Base-by-base conservation (phyloP, 768 basidiomycete species). In the Myochromella boudieri region DNA sequence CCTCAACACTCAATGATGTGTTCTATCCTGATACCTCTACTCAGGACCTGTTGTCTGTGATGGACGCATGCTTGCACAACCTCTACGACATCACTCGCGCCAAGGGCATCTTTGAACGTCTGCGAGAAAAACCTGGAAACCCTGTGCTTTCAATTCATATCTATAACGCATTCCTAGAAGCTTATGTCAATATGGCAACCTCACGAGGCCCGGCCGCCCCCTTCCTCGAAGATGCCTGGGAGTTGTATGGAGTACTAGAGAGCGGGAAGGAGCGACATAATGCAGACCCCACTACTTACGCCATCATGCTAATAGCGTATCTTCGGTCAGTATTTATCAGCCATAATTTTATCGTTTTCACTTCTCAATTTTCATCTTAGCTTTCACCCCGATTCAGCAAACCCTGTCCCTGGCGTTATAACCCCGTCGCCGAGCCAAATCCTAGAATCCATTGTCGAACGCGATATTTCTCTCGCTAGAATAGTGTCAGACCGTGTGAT, bases 31-130 rank as follows among this genome's bases (percentile, higher is more conserved):
- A 88, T 60, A 80, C 88, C 0, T 62, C 68, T 0, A 81, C 84
- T 0, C 79, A 83, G 58, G 88, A 92, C 62, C 72, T 79, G 44
- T 61, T 90, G 9, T 82, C 87, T 0, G 77, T 95, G 52, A 87
- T 95, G 67, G 84, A 88, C 55, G 89, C 91, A 3, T 95, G 93
- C 60, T 67, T 95, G 10, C 77, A 85, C 61, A 80, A 86, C 52
- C 59, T 80, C 2, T 82, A 85, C 62, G 89, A 93, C 60, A 81
- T 93, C 0, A 72, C 77, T 0, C 85, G 93, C 4, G 92, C 92
- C 6, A 81, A 81, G 52, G 68, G 71, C 28, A 77, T 95, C 18
- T 92, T 94, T 52, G 77, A 81, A 37, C 72, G 75, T 7, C 64
- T 94, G 28, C 78, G 85, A 5, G 52, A 53, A 17, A 57, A 63